phyloP scores from a whole-genome alignment of 1,284 basidiomycete species.

The Apiotrichum mycotoxinovorans region DNA sequence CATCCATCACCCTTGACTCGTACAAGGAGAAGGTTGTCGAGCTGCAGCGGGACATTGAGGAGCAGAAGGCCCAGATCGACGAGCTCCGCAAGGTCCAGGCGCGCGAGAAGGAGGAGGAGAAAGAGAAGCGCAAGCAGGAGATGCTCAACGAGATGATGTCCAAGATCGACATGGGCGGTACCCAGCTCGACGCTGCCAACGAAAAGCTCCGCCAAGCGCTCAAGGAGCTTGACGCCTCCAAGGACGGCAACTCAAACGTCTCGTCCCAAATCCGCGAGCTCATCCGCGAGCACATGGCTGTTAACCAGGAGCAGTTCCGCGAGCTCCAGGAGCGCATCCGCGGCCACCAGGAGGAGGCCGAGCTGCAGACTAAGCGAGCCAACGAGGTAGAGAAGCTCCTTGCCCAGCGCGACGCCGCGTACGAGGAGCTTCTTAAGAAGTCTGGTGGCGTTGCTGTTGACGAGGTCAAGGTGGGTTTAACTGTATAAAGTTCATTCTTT shows the following conservation, averaged over 20 bases:
- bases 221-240: conserved; percentile 35
- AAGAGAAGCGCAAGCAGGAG: conserved; percentile 98
- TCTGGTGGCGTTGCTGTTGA: conserved; percentile 57
- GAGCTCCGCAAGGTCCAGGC: conserved; percentile 78
- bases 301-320: conserved; percentile 77
- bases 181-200: conserved; percentile 28
- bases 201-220: conserved; percentile 44
- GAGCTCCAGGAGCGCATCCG: conserved; percentile 87
- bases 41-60: conserved; percentile 81
- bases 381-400: conserved; percentile 86
- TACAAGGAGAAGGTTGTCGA: conserved; percentile 94
- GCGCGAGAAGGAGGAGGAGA: conserved; percentile 90
- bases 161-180: conserved; percentile 74
- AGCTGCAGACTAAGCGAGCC: conserved; percentile 73
- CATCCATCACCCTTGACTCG: conserved; percentile 89
- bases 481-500: conserved; percentile 10
- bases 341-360: conserved; percentile 87
- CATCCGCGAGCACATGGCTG: conserved; percentile 80
- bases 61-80: conserved; percentile 74
- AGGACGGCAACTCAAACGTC: conserved; percentile 15
- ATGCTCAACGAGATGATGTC: conserved; percentile 99
- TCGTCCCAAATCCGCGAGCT: conserved; percentile 55
- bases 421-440: conserved; percentile 81
- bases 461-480: conserved; percentile 83
- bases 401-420: conserved; percentile 79